Percentiles rank a stretch among this genome's conserved stretches.
Evolutionary conservation across 305 asterid genomes (phyloP).

Genomic region (Ruellia speciosa): DNA sequence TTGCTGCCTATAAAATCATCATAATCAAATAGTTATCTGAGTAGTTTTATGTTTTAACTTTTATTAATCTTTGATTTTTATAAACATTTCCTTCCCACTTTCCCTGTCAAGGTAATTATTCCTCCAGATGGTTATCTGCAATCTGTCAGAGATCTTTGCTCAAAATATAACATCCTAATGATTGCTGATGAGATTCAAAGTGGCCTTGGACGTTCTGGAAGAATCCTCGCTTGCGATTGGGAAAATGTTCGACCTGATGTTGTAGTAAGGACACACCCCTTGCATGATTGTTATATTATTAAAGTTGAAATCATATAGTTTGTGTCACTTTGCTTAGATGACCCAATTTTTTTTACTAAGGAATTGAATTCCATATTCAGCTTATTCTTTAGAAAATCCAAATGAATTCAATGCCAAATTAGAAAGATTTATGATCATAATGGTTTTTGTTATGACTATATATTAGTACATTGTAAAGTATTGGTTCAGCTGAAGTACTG

Average conservation of each 20-base stretch:
- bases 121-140: slow-evolving; percentile 89
- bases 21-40: too few species aligned
- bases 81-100: background rate
- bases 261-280: slow-evolving; percentile 43
- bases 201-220: slow-evolving; percentile 91
- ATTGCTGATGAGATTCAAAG: slow-evolving; percentile 98
- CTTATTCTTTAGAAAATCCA: background rate
- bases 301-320: background rate
- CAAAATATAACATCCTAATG: slow-evolving; percentile 74
- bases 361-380: background rate
- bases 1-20: background rate
- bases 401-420: background rate
- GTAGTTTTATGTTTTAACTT: too few species aligned
- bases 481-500: too few species aligned
- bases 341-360: background rate
- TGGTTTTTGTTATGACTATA: too few species aligned
- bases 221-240: slow-evolving; percentile 87
- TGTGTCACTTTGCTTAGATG: background rate
- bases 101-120: slow-evolving; percentile 55
- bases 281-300: background rate
- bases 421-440: background rate
- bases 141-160: slow-evolving; percentile 79
- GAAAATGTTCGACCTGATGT: slow-evolving; percentile 83
- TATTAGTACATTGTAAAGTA: too few species aligned
- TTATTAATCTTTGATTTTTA: background rate